phyloP scores from a whole-genome alignment of 495 filamentous ascomycete genomes.

The Polyplosphaeria fusca region DNA sequence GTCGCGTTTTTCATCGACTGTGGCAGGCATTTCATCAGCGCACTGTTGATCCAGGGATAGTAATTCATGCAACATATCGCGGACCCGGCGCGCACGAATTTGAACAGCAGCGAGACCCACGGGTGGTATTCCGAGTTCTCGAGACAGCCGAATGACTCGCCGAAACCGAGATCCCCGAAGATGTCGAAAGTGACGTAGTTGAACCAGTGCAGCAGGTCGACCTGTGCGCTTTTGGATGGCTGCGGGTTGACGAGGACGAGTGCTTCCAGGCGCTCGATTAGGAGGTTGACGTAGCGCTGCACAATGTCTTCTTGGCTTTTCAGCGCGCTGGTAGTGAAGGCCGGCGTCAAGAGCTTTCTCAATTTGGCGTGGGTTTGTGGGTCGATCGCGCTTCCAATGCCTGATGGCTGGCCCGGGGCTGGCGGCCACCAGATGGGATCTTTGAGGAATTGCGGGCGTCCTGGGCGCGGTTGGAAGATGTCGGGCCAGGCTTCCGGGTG shows the following conservation, averaged over 20 bases:
- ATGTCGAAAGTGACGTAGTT: conserved; percentile 40
- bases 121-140: conserved; percentile 34
- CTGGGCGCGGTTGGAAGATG: conserved; percentile 29
- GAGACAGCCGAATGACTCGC: conserved; percentile 38
- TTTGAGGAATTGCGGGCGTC: conserved; percentile 26
- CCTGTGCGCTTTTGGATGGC: neutral
- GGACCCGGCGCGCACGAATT: conserved; percentile 22
- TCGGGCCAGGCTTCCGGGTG: conserved; percentile 33
- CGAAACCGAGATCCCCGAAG: conserved; percentile 38
- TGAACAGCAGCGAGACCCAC: conserved; percentile 33
- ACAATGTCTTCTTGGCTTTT: conserved; percentile 33
- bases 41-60: neutral
- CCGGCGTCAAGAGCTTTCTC: conserved; percentile 26
- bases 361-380: conserved; percentile 28
- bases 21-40: neutral
- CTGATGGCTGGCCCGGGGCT: conserved; percentile 7
- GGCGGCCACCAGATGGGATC: conserved; percentile 29
- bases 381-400: conserved; percentile 28
- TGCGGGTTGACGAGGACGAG: neutral
- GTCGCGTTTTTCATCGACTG: neutral
- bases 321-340: conserved; percentile 35
- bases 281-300: conserved; percentile 27
- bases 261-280: conserved; percentile 19
- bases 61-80: too few relatives aligned
- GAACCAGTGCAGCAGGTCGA: conserved; percentile 33